Evolutionary conservation across 2,329 filamentous ascomycete genomes (phyloP).

Genomic region (Volutella citrinella): DNA sequence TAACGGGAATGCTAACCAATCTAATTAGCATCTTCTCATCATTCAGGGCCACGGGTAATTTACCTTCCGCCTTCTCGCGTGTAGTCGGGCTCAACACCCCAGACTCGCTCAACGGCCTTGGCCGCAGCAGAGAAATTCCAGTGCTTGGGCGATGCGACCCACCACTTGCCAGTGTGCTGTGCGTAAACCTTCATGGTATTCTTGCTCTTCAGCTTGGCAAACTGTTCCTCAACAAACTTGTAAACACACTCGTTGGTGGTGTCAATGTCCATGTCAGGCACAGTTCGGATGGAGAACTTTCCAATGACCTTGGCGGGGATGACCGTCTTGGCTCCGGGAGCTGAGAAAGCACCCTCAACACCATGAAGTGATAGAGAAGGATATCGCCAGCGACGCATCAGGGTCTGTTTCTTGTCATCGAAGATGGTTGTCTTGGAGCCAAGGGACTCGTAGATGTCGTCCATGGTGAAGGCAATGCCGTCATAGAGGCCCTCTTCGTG

Average conservation of each 20-base stretch:
- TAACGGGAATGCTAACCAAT: slow-evolving; percentile 92
- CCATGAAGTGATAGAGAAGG: slow-evolving; percentile 94
- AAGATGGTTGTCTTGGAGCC: slow-evolving; percentile 86
- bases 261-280: slow-evolving; percentile 94
- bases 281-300: slow-evolving; percentile 97
- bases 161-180: slow-evolving; percentile 96
- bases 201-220: slow-evolving; percentile 85
- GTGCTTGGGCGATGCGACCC: slow-evolving; percentile 95
- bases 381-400: slow-evolving; percentile 96
- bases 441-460: slow-evolving; percentile 87
- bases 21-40: no score
- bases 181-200: slow-evolving; percentile 81
- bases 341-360: slow-evolving; percentile 90
- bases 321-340: slow-evolving; percentile 93
- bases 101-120: slow-evolving; percentile 96
- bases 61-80: slow-evolving; percentile 92
- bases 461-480: slow-evolving; percentile 91
- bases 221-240: slow-evolving; percentile 79
- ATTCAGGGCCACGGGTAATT: no score
- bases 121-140: slow-evolving; percentile 96
- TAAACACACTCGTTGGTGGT: slow-evolving; percentile 83
- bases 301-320: slow-evolving; percentile 97
- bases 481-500: slow-evolving; percentile 89
- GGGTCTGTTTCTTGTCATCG: slow-evolving; percentile 82
- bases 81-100: slow-evolving; percentile 89